Base-by-base conservation (phyloP, 352 stramenopile species). In the Pythium phragmitis region DNA sequence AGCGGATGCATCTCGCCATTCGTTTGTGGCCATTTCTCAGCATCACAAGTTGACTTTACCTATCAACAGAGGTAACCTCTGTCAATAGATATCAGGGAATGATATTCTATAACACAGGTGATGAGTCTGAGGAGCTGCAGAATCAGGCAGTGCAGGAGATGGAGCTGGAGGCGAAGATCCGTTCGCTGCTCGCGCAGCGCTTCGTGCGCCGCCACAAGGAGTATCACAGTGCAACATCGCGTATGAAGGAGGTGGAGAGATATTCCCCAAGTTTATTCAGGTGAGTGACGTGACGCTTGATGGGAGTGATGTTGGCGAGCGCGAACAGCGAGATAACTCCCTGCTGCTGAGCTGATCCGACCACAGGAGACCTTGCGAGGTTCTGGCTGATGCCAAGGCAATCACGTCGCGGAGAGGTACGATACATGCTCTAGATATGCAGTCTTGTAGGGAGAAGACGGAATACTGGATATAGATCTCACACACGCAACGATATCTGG, bases 381-480 rank as follows among this genome's bases (percentile, higher is more conserved):
- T 50, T 8, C 21, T 66, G 12, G 45, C 39, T 19, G 67, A 77
- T 11, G 14, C 81, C 6, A 58, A 74, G 34, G 6, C 37, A 0
- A 30, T 78, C 36, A 74, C 68, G 7, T 39, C 42, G 19, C 69
- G 68, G 63, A 41, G 55, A 67, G 77, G 75, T 84, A 48, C 39
- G 77, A 74, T 84, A 45, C 39, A 16, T 9, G 3, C 3, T 17
- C 12, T 46, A 14, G 5, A 33, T 37, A n/a, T 26, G 17, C 2
- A n/a, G 23, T 55, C 14, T 21, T 36, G 39, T 2, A 17, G 14
- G 12, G 39, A 46, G 17, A 16, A 46, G 14, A 17, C 39, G 23
- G 26, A 30, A 30, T 30, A 30, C 4, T 30, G 26, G 26, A 30
- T 30, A 30, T 30, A 30, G 26, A 30, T 12, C 39, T 21, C 30